Base-by-base conservation (phyloP, 805 yeast genomes). In the Lachancea thermotolerans region DNA sequence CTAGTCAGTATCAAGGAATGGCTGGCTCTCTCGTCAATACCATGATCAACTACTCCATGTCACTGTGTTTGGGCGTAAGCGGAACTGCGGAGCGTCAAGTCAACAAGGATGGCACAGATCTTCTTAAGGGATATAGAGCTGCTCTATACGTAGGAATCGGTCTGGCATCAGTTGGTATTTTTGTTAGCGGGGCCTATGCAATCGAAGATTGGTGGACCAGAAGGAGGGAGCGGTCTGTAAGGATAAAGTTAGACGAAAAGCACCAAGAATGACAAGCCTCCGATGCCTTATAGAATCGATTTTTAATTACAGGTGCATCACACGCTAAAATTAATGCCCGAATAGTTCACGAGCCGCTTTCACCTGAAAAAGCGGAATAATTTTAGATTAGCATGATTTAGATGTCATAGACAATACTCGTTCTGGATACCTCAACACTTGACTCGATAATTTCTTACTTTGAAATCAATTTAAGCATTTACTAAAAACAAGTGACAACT, bases 21-120 rank as follows among this genome's bases (percentile, higher is more conserved):
- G 90, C 89, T 0, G 89, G 88, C 0, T 81, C 88, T 0, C 65
- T 85, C 41, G 81, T 82, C 4, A 72, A 81, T 16, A 83, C 93
- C 0, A 78, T 81, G 53, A 78, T 81, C 10, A 85, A 81, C 59
- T 85, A 85, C 58, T 78, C 89, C 0, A 81, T 77, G 57, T 78
- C 89, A 0, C 59, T 84, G n/a, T 78, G 81, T 32, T 65, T 85
- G 29, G 91, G 89, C 9, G 67, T 85, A 36, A 83, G 85, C 2
- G 79, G 81, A n/a, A 77, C 83, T 2, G 83, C 81, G 2, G 85
- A 82, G 51, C 65, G 63, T 16, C 65, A 73, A 44, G 55, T 70
- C 0, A 52, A 56, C 16, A 52, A 60, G n/a, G 49, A 54, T 12
- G 62, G 56, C 0, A 49, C 57, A 16, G 47, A 54, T 6, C 2